phyloP scores from a whole-genome alignment of 2,329 filamentous ascomycete species.

The Calonectria naviculata region DNA sequence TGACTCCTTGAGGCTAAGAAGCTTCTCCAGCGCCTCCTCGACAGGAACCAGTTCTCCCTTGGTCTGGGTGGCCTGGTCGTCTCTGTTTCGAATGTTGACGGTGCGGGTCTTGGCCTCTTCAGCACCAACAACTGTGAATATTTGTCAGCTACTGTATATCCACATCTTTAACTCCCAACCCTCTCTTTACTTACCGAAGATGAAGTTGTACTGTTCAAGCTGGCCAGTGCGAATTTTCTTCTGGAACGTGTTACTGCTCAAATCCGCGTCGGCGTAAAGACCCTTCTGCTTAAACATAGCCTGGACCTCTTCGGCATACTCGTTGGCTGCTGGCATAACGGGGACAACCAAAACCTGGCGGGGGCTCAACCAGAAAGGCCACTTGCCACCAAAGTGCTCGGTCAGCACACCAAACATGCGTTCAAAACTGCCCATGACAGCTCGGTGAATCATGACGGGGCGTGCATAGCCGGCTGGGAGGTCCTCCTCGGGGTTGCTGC shows the following conservation, averaged over 20 bases:
- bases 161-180: not conserved
- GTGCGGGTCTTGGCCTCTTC: slow-evolving; percentile 70
- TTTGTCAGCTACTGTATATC: slow-evolving; percentile 26
- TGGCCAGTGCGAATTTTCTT: slow-evolving; percentile 91
- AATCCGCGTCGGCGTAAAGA: slow-evolving; percentile 72
- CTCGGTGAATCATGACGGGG: slow-evolving; percentile 89
- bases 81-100: slow-evolving; percentile 73
- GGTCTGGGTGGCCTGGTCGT: slow-evolving; percentile 70
- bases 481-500: slow-evolving; percentile 54
- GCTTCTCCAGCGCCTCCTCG: slow-evolving; percentile 67
- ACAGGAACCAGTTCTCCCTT: slow-evolving; percentile 69
- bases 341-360: slow-evolving; percentile 73
- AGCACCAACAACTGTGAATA: slow-evolving; percentile 65
- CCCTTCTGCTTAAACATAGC: slow-evolving; percentile 73
- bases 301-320: slow-evolving; percentile 82
- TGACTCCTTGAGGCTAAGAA: slow-evolving; percentile 63
- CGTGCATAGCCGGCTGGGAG: slow-evolving; percentile 78
- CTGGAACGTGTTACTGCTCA: slow-evolving; percentile 80
- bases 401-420: slow-evolving; percentile 79
- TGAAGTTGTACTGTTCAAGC: slow-evolving; percentile 85
- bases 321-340: slow-evolving; percentile 81
- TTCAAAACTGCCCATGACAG: slow-evolving; percentile 79
- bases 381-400: slow-evolving; percentile 88
- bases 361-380: slow-evolving; percentile 91
- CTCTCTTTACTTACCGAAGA: slow-evolving; percentile 66